Evolutionary conservation across 306 rosid genomes (phyloP), one percentile per base, ranked within the genome.

Genomic region (Glycine tomentella): DNA sequence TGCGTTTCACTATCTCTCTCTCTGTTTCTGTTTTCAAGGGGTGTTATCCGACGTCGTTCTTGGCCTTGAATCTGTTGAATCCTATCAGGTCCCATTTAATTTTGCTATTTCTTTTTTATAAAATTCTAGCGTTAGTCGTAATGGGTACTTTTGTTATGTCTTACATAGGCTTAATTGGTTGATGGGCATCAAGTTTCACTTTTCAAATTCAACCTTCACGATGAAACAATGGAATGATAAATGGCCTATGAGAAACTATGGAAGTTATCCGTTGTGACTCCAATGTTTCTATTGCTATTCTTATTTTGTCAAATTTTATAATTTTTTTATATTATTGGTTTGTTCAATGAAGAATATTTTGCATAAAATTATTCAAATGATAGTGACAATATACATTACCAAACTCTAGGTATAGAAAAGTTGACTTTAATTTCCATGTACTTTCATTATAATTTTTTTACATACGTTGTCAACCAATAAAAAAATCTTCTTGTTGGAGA

Each of bases 41-140:
- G 89, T 80, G 31, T 86, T 87, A 86, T 92, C 88, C 40, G 99
- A 95, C 80, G 92, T 95, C 72, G 99, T 95, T 84, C 99, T 95
- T 44, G 99, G 99, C 76, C 93, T 95, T 77, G 98, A 93, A 80
- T 82, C 93, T 42, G 77, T 93, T 40, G 99, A 95, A 13, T 91
- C 97, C 2, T 95, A 95, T 85, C 79, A 87, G 96, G 98, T 91
- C 76, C 50, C 74, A 16, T 42, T 69, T 72, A 0, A 45, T 61
- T 45, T 7, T 77, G 12, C 48, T 25, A 25, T 25, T 25, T 25
- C 31, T 25, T 25, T 25, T 1, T 25, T 25, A 0, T 25, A 25
- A 1, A 64, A 42, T 16, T 89, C n/a, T 8, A 52, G 17, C 3
- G 4, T 20, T 20, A 15, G 62, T 81, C 31, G 38, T 45, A 65